Evolutionary conservation across 75 land plant species (phyloP), one percentile per base, ranked within the genome.

Genomic region (Cunninghamia lanceolata): DNA sequence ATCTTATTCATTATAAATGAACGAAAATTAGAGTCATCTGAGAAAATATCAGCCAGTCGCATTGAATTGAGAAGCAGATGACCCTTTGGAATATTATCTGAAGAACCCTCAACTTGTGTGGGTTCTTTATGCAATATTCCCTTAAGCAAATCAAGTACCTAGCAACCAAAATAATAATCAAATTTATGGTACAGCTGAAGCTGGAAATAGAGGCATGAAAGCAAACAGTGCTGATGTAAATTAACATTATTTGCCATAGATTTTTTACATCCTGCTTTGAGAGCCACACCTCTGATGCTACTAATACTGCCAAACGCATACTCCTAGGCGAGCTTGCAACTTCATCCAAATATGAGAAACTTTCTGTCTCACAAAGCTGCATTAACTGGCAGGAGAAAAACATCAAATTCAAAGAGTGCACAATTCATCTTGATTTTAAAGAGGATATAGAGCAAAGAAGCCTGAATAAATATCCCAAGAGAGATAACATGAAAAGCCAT

Each of bases 11-110:
- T 95, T 39, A 98, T 88, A 77, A 91, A 91, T 73, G 92, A 91
- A 63, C 99, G 91, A 85, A 98, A 98, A 85, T 98, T 98, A 50
- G 99, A 98, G 92, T 98, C 99, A 89, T 98, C 99, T 25, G 99
- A 98, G 71, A 98, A 93, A 71, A 96, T 91, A 90, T 98, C 99
- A 87, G 93, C 97, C 84, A 98, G 86, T 30, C 99, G 98, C 95
- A 98, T 87, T 38, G 99, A 89, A 89, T 97, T 95, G 30, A 96
- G 92, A 83, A 94, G 91, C 82, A 95, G 46, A 54, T 91, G 80
- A 83, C 99, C 97, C 86, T 43, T 92, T 74, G 97, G 96, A 15
- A 77, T 83, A 53, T 71, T 91, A 9, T 88, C 85, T n/a, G 84
- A 84, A n/a, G 81, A 81, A 83, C 77, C 63, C 78, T 77, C 77